Percentiles rank a stretch among this genome's conserved stretches.
phyloP scores from a whole-genome alignment of 495 filamentous ascomycete genomes.

The Neurospora discreta region DNA sequence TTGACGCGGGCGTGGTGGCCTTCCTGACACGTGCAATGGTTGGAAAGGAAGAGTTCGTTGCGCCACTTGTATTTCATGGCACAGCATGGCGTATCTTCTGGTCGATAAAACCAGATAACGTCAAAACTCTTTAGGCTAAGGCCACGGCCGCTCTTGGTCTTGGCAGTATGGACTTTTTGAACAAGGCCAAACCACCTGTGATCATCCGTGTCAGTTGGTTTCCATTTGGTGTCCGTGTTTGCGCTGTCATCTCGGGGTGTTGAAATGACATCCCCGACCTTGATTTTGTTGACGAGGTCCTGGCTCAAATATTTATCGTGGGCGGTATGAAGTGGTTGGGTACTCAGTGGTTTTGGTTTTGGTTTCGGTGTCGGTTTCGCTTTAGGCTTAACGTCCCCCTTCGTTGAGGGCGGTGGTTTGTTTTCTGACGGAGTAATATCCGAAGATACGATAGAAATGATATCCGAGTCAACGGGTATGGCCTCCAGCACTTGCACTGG shows the following conservation, averaged over 20 bases:
- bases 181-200: slow-evolving; percentile 57
- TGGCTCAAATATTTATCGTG: not conserved
- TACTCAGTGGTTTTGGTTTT: not conserved
- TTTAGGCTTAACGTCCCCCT: not conserved
- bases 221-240: slow-evolving; percentile 44
- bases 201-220: slow-evolving; percentile 29
- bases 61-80: slow-evolving; percentile 51
- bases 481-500: not conserved
- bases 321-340: not conserved
- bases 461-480: not conserved
- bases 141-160: slow-evolving; percentile 1
- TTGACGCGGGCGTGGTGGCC: slow-evolving; percentile 27
- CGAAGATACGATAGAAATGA: not conserved
- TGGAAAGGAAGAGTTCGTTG: slow-evolving; percentile 66
- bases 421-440: not conserved
- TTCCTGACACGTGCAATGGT: slow-evolving; percentile 59
- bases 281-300: slow-evolving; percentile 11
- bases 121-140: slow-evolving; percentile 32
- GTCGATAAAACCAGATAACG: slow-evolving; percentile 61
- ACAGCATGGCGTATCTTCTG: slow-evolving; percentile 54
- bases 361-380: not conserved
- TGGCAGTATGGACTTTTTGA: slow-evolving; percentile 35
- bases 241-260: slow-evolving; percentile 26
- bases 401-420: not conserved
- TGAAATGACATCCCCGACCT: slow-evolving; percentile 30